Percentiles rank a stretch among this genome's conserved stretches.
Evolutionary conservation across 305 asterid genomes (phyloP).

Genomic region (Coffea humblotiana): DNA sequence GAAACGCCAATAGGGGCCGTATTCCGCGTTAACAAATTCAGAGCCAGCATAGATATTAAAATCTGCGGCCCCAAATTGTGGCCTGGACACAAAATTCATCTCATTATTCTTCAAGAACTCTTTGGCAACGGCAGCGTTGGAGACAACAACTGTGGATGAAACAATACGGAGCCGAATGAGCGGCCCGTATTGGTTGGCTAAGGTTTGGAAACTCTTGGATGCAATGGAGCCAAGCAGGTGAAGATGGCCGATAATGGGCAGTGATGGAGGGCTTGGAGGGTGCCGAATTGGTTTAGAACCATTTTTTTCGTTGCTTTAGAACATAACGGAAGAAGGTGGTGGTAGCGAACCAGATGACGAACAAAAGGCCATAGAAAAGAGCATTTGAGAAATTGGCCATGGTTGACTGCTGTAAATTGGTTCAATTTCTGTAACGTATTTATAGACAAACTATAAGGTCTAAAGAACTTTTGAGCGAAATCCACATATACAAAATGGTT

Average conservation of each 20-base stretch:
- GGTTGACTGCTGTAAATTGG: background rate
- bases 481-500: too few relatives aligned
- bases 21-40: constrained; percentile 58
- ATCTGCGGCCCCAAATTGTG: constrained; percentile 25
- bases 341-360: constrained; percentile 39
- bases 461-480: too few relatives aligned
- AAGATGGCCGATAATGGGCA: constrained; percentile 57
- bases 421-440: background rate
- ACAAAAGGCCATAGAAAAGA: constrained; percentile 20
- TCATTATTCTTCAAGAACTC: constrained; percentile 49
- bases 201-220: constrained; percentile 45
- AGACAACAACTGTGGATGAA: constrained; percentile 35
- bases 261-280: constrained; percentile 58
- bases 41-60: constrained; percentile 35
- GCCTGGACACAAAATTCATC: constrained; percentile 35
- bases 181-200: constrained; percentile 43
- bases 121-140: constrained; percentile 42
- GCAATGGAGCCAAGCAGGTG: constrained; percentile 42
- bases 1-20: constrained; percentile 58
- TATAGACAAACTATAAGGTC: too few relatives aligned
- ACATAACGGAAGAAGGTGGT: background rate
- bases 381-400: constrained; percentile 24
- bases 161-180: constrained; percentile 43
- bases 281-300: background rate
- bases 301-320: background rate